These are phyloP conservation scores for Trichophyton mentagrophytes DNA, from an alignment of 2,329 filamentous ascomycete genomes.

Conservation along the genomic window DNA sequence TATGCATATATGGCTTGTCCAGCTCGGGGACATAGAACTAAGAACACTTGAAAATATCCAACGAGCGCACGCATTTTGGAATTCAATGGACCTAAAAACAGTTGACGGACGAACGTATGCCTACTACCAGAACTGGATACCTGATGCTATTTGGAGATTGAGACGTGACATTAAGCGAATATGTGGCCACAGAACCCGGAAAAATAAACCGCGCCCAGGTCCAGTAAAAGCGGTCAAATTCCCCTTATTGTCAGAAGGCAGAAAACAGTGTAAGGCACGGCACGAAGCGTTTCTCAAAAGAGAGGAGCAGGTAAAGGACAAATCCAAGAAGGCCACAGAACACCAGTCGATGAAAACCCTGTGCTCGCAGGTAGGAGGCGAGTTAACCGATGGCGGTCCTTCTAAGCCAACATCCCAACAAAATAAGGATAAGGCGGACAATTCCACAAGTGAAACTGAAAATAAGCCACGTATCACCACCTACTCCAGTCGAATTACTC, in stretches of 20 bases:
- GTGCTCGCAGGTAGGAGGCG: neutral
- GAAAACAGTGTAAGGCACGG: neutral
- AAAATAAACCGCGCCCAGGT: neutral
- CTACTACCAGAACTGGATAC: constrained; percentile 13
- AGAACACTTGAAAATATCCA: constrained; percentile 12
- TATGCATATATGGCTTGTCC: constrained; percentile 14
- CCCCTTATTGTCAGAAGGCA: neutral
- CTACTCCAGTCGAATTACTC: neutral
- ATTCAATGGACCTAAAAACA: constrained; percentile 7
- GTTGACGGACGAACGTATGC: constrained; percentile 12
- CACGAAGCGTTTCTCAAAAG: neutral
- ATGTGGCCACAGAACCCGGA: neutral
- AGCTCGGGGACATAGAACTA: constrained; percentile 9
- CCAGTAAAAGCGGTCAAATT: neutral
- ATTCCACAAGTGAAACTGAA: neutral
- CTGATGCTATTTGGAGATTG: constrained; percentile 7
- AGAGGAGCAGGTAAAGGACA: neutral
- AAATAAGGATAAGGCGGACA: neutral
- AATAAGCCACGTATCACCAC: too few species aligned
- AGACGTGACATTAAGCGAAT: neutral
- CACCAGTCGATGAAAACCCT: neutral
- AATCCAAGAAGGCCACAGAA: neutral
- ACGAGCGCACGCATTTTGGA: constrained; percentile 14
- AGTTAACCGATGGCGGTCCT: neutral
- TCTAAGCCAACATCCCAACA: neutral